phyloP scores from a whole-genome alignment of 2,329 filamentous ascomycete species.

The Alternaria infectoria region DNA sequence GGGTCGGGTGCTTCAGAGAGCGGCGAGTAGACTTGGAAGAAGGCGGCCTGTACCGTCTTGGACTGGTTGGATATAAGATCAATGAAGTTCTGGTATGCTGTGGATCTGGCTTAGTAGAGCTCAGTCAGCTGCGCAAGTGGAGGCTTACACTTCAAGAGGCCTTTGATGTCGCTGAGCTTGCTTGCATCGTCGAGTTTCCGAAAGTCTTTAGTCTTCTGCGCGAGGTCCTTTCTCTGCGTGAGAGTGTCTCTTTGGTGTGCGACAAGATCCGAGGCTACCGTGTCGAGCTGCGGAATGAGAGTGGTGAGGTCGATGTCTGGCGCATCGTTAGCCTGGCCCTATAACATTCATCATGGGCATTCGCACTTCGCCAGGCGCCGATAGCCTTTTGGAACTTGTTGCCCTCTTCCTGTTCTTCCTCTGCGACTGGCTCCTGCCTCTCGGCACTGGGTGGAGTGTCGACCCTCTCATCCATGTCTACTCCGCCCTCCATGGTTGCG shows the following conservation, averaged over 20 bases:
- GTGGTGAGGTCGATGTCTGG: conserved; percentile 85
- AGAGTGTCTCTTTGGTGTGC: conserved; percentile 93
- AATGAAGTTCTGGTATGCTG: conserved; percentile 96
- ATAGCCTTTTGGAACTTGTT: conserved; percentile 98
- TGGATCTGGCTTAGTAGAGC: conserved; percentile 27
- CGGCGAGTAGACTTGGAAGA: conserved; percentile 89
- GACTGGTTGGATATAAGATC: conserved; percentile 95
- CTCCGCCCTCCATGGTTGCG: conserved; percentile 44
- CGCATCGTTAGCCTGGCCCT: conserved; percentile 21
- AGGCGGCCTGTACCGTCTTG: conserved; percentile 90
- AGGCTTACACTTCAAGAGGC: conserved; percentile 76
- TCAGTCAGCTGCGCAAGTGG: background rate
- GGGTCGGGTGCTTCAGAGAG: conserved; percentile 96
- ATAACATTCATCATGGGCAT: background rate
- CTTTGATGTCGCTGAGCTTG: conserved; percentile 89
- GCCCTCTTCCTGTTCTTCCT: conserved; percentile 54
- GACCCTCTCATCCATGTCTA: conserved; percentile 36
- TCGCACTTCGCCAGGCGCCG: conserved; percentile 89
- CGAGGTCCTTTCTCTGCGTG: conserved; percentile 92
- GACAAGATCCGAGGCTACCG: conserved; percentile 93
- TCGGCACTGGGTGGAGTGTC: conserved; percentile 1
- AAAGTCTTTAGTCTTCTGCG: conserved; percentile 99
- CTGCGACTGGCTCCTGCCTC: conserved; percentile 9
- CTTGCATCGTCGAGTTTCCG: conserved; percentile 87
- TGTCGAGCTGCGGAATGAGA: conserved; percentile 84